Evolutionary conservation across 306 rosid genomes (phyloP).

Genomic region (Lagenaria siceraria): DNA sequence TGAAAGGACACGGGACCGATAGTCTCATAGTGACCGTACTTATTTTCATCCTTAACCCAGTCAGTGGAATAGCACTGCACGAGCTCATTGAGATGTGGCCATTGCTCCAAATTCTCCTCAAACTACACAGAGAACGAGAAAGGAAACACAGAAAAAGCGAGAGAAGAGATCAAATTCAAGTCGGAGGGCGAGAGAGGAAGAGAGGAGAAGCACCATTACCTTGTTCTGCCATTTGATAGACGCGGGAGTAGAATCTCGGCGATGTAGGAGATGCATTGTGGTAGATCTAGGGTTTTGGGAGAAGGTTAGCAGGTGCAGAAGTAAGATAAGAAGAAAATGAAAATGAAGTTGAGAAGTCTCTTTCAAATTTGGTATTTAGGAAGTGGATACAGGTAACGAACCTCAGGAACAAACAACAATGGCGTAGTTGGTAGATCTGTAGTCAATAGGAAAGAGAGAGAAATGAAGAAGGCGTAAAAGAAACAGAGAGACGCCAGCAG

Average conservation of each 20-base stretch:
- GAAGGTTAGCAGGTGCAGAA: not conserved
- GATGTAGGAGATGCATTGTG: constrained; percentile 86
- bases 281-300: constrained; percentile 80
- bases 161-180: not conserved
- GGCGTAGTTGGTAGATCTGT: constrained; percentile 59
- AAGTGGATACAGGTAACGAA: constrained; percentile 2
- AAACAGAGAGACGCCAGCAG: not conserved
- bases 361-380: constrained; percentile 3
- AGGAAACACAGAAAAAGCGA: not conserved
- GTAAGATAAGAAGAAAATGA: constrained; percentile 4
- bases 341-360: not conserved
- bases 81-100: constrained; percentile 92
- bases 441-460: not conserved
- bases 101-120: constrained; percentile 94
- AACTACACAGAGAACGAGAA: constrained; percentile 29
- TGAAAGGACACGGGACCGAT: constrained; percentile 52
- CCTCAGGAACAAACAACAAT: not conserved
- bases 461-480: not conserved
- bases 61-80: constrained; percentile 95
- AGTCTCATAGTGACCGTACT: constrained; percentile 83
- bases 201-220: constrained; percentile 27
- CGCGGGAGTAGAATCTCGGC: constrained; percentile 82
- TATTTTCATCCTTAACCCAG: constrained; percentile 90
- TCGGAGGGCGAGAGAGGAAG: not conserved
- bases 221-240: constrained; percentile 83